Conservation (phyloP, 2,329 filamentous ascomycete species). For the Aspergillus texensis region DNA sequence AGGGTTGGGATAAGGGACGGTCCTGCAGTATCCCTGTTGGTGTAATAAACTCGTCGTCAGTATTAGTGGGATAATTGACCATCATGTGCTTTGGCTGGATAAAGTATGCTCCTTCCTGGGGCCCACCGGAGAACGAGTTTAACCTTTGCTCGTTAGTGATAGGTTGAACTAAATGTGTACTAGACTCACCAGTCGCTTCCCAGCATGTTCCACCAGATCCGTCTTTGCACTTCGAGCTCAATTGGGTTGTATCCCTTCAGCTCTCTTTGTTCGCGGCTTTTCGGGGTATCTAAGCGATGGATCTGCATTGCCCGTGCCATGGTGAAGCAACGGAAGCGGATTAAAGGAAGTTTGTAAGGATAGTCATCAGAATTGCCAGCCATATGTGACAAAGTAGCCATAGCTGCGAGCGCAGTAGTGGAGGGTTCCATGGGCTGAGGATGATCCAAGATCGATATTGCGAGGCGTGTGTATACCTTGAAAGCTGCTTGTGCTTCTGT, state of each 20-base stretch:
- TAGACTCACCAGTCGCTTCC: constrained; percentile 26
- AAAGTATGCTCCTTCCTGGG: constrained; percentile 24
- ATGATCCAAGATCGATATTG: neutral
- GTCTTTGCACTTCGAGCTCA: constrained; percentile 26
- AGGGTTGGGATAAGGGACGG: neutral
- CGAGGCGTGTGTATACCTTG: neutral
- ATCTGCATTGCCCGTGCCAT: constrained; percentile 12
- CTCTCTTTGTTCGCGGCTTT: neutral
- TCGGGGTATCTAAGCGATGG: constrained; percentile 6
- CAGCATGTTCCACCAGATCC: constrained; percentile 29
- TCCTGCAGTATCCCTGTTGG: neutral
- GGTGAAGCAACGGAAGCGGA: neutral
- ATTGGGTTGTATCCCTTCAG: constrained; percentile 22
- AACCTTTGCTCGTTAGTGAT: constrained; percentile 18
- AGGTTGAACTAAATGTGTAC: neutral
- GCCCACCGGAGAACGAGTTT: constrained; percentile 20
- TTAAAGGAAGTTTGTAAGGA: neutral
- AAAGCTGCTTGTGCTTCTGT: constrained; percentile 2
- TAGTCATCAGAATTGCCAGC: neutral
- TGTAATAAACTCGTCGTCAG: constrained; percentile 24
- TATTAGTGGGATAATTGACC: constrained; percentile 23
- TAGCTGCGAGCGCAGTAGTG: neutral
- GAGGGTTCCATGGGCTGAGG: neutral
- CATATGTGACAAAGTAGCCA: neutral
- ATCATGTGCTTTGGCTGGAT: constrained; percentile 28